Conservation (phyloP, 768 basidiomycete species). For the Boletus coccyginus region DNA sequence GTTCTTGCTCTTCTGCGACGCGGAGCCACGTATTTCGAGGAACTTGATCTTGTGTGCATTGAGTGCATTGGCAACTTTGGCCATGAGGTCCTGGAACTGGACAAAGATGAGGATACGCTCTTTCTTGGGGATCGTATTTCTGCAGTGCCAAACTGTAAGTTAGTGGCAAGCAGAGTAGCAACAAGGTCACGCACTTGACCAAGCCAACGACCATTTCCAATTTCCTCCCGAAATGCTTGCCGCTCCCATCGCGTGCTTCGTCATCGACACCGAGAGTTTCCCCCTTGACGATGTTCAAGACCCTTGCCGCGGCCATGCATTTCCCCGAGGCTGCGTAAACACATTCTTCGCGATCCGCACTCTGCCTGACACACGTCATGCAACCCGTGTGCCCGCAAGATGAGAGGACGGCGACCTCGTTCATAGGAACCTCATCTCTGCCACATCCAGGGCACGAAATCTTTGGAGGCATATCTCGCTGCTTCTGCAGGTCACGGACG, state of each 20-base stretch:
- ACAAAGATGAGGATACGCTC: conserved; percentile 91
- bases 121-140: conserved; percentile 63
- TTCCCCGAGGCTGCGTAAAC: conserved; percentile 65
- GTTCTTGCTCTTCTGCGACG: conserved; percentile 74
- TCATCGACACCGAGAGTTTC: conserved; percentile 81
- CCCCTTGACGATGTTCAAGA: conserved; percentile 79
- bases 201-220: conserved; percentile 72
- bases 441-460: conserved; percentile 65
- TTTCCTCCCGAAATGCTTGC: conserved; percentile 81
- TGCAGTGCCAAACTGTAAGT: conserved; percentile 25
- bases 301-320: conserved; percentile 78
- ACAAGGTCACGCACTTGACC: conserved; percentile 57
- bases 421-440: conserved; percentile 51
- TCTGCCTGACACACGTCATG: conserved; percentile 62
- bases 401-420: conserved; percentile 80
- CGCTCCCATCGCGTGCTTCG: conserved; percentile 63
- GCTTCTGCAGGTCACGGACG: conserved; percentile 84
- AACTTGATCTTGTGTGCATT: conserved; percentile 66
- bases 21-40: conserved; percentile 79
- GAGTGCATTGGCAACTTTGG: conserved; percentile 85
- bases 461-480: conserved; percentile 54
- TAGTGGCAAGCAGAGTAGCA: not conserved
- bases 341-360: conserved; percentile 79
- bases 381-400: conserved; percentile 93
- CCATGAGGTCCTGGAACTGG: conserved; percentile 93